Conservation (phyloP, 768 basidiomycete genomes). For the Mycena epipterygia region DNA sequence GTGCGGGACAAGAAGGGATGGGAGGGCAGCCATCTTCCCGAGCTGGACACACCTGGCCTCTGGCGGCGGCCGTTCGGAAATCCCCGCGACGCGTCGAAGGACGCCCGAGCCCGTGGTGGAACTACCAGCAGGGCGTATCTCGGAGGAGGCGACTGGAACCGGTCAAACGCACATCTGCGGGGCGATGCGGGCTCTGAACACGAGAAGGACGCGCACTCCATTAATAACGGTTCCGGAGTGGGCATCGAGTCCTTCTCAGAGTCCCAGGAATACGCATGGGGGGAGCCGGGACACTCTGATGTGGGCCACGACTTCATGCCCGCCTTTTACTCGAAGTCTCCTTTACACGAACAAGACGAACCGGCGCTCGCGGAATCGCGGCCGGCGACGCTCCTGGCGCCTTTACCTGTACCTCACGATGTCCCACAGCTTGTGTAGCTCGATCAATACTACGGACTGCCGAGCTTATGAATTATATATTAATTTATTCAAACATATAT, state of each 20-base stretch:
- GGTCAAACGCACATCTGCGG: conserved; percentile 21
- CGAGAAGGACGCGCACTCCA: background rate
- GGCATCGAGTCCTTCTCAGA: background rate
- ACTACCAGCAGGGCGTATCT: background rate
- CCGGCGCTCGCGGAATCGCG: conserved; percentile 26
- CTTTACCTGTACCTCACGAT: background rate
- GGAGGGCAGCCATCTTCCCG: conserved; percentile 23
- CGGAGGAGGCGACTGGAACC: conserved; percentile 17
- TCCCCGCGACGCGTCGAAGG: background rate
- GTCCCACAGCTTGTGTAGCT: background rate
- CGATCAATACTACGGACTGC: background rate
- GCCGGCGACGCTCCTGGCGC: background rate
- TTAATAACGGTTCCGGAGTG: background rate
- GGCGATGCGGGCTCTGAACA: background rate
- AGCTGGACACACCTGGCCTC: background rate
- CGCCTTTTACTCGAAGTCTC: conserved; percentile 3
- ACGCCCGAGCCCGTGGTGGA: background rate
- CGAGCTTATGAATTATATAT: background rate
- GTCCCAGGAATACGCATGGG: background rate
- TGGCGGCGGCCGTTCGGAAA: conserved; percentile 11
- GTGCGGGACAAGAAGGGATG: conserved; percentile 1
- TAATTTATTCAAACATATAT: background rate
- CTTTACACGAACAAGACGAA: conserved; percentile 12
- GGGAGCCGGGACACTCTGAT: background rate
- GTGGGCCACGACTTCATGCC: background rate